Conservation (phyloP, 1,139 yeast species). For the Kluyveromyces sp. region DNA sequence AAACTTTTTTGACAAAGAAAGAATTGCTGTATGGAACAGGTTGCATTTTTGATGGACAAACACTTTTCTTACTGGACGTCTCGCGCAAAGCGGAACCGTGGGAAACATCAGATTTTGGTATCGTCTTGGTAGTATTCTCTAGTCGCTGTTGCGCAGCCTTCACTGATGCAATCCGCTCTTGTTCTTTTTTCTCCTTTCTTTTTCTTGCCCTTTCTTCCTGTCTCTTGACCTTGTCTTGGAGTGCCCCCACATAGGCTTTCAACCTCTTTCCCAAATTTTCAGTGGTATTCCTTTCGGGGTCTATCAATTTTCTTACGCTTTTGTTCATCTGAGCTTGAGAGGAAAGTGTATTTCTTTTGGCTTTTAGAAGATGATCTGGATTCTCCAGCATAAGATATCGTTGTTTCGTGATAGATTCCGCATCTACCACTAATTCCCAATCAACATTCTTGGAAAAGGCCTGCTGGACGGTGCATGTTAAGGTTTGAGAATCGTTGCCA, state of each 20-base stretch:
- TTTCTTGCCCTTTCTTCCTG: conserved; percentile 4
- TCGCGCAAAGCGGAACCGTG: not conserved
- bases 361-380: conserved; percentile 21
- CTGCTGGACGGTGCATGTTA: conserved; percentile 16
- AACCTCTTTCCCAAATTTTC: conserved; percentile 16
- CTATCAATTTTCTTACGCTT: conserved; percentile 16
- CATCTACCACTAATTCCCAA: conserved; percentile 62
- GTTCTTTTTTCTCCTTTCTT: conserved; percentile 9
- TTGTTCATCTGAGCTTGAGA: conserved; percentile 22
- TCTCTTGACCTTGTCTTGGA: conserved; percentile 8
- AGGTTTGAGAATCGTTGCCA: conserved; percentile 15
- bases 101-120: not conserved
- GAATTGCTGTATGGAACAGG: not conserved
- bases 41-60: not conserved
- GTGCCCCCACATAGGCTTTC: conserved; percentile 12
- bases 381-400: conserved; percentile 28
- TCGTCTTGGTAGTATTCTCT: not conserved
- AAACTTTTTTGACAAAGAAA: not conserved
- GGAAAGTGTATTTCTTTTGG: conserved; percentile 19
- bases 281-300: conserved; percentile 12
- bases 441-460: conserved; percentile 51
- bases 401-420: conserved; percentile 50
- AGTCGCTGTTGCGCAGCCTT: not conserved
- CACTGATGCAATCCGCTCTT: conserved; percentile 6
- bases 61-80: not conserved